Conservation (phyloP, 75 land plant genomes). For the Adiantum capillusveneris region DNA sequence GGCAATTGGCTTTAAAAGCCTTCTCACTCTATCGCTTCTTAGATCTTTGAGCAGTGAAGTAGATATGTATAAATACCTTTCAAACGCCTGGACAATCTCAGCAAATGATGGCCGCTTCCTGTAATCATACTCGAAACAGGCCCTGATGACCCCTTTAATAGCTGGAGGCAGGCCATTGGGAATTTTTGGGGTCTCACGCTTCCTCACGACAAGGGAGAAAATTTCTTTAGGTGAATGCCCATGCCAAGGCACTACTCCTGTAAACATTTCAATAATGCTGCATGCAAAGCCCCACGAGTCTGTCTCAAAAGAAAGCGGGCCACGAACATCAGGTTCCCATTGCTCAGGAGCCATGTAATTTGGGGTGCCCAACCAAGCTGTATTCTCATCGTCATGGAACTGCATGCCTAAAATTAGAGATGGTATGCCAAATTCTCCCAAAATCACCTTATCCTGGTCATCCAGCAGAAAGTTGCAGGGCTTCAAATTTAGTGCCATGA, state of each 20-base stretch:
- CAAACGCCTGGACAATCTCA: conserved; percentile 63
- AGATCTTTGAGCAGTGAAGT: no score
- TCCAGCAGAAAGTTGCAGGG: conserved; percentile 80
- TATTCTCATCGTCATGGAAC: conserved; percentile 37
- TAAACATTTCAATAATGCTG: conserved; percentile 87
- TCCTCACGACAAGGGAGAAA: conserved; percentile 58
- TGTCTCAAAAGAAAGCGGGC: conserved; percentile 81
- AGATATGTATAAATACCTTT: conserved; percentile 64
- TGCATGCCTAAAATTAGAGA: conserved; percentile 45
- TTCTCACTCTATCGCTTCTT: no score
- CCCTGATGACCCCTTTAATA: conserved; percentile 52
- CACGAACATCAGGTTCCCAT: conserved; percentile 77
- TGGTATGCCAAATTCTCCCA: conserved; percentile 89
- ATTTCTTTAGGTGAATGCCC: conserved; percentile 63
- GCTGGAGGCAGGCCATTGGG: conserved; percentile 78
- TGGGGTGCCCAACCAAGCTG: conserved; percentile 75
- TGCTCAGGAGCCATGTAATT: conserved; percentile 99
- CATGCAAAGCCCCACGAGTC: conserved; percentile 99
- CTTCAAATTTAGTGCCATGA: conserved; percentile 82
- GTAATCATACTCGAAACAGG: conserved; percentile 89
- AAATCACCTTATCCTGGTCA: conserved; percentile 57
- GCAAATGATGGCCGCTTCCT: conserved; percentile 69
- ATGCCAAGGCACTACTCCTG: conserved; percentile 73
- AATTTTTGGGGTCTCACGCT: conserved; percentile 66
- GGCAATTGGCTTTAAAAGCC: no score